phyloP scores from a whole-genome alignment of 805 yeast genomes.

The Starmerella stigmatis region DNA sequence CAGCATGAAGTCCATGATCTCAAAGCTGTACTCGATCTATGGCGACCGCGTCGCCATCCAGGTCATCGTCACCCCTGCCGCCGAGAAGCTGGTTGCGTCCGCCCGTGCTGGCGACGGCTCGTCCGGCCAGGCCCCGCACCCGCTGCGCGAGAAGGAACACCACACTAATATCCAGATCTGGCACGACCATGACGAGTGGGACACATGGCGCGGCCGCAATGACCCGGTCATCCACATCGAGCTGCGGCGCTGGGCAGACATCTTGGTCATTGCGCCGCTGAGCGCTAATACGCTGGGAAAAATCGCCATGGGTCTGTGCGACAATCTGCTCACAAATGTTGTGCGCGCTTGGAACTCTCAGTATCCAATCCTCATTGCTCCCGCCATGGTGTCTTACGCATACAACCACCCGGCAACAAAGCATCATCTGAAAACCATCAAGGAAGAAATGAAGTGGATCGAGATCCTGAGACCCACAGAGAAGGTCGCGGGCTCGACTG shows the following conservation, averaged over 20 bases:
- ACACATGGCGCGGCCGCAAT: conserved; percentile 63
- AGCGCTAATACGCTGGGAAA: conserved; percentile 89
- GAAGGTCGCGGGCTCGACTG: conserved; percentile 83
- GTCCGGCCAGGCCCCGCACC: not conserved
- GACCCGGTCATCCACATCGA: conserved; percentile 95
- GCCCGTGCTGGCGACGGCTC: not conserved
- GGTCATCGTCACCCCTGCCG: conserved; percentile 72
- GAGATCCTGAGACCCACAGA: conserved; percentile 91
- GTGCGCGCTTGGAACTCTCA: conserved; percentile 93
- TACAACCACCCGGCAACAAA: conserved; percentile 83
- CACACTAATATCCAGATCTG: conserved; percentile 49
- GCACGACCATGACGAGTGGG: conserved; percentile 94
- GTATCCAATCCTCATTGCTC: conserved; percentile 81
- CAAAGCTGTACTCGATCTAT: conserved; percentile 69
- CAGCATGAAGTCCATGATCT: conserved; percentile 67
- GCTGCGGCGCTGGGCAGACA: conserved; percentile 85
- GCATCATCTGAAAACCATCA: conserved; percentile 62
- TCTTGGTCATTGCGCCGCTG: conserved; percentile 83
- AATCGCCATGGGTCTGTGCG: conserved; percentile 83
- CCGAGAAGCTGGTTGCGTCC: conserved; percentile 56
- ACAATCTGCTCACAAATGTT: conserved; percentile 79
- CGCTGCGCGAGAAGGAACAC: conserved; percentile 10
- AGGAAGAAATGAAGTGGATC: conserved; percentile 91
- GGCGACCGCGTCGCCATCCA: conserved; percentile 76
- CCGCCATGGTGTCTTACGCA: conserved; percentile 90